A percentile compares a stretch with the other conserved stretches of the same genome.
Evolutionary conservation across 306 rosid species (phyloP).

Genomic region (Dicorynia guianensis): DNA sequence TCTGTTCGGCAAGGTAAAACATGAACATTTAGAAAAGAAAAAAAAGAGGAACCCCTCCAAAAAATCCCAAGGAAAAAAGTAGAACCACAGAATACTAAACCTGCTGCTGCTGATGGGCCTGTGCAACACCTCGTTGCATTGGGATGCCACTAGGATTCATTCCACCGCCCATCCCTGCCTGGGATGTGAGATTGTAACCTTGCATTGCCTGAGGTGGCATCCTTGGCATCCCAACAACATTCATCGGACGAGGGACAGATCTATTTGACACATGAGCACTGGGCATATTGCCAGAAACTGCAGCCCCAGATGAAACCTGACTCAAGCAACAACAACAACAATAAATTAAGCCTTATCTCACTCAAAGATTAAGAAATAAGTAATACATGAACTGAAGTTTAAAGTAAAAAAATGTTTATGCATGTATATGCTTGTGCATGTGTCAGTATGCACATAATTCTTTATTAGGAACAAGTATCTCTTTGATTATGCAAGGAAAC

Average conservation of each 20-base stretch:
- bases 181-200: conserved; percentile 81
- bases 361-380: neutral
- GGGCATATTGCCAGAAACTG: conserved; percentile 67
- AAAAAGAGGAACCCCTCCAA: neutral
- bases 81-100: conserved; percentile 41
- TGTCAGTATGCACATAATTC: conserved; percentile 20
- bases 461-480: conserved; percentile 19
- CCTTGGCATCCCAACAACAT: conserved; percentile 75
- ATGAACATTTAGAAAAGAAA: conserved; percentile 21
- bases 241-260: conserved; percentile 72
- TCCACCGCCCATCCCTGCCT: conserved; percentile 79
- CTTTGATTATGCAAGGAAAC: neutral
- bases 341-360: neutral
- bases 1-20: conserved; percentile 51
- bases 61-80: neutral
- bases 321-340: conserved; percentile 31
- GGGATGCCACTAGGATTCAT: conserved; percentile 91
- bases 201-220: conserved; percentile 79
- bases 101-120: conserved; percentile 92
- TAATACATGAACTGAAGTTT: conserved; percentile 15
- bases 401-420: conserved; percentile 14
- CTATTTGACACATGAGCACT: conserved; percentile 72
- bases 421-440: conserved; percentile 2
- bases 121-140: conserved; percentile 89
- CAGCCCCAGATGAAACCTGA: conserved; percentile 82